Conservation (phyloP, 2,329 filamentous ascomycete species). For the Fusarium marasasianum region DNA sequence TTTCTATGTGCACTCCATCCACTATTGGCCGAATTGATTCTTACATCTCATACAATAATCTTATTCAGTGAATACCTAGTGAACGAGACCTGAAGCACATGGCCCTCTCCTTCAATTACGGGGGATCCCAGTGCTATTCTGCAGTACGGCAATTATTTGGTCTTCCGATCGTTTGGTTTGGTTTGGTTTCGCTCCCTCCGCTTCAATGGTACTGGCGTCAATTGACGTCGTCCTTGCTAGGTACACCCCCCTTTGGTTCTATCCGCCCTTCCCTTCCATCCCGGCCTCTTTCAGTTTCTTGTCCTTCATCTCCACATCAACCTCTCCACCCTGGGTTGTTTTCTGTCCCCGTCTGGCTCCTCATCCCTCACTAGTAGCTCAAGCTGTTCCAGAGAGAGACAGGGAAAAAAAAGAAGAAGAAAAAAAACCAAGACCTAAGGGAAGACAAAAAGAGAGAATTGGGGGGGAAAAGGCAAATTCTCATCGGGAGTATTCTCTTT, state of each 20-base stretch:
- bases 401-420: neutral
- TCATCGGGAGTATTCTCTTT: slow-evolving; percentile 25
- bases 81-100: neutral
- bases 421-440: neutral
- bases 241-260: neutral
- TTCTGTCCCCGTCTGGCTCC: slow-evolving; percentile 28
- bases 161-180: slow-evolving; percentile 33
- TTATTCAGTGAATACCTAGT: neutral
- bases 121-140: neutral
- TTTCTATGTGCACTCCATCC: neutral
- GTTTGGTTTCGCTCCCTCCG: slow-evolving; percentile 34
- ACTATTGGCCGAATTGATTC: neutral
- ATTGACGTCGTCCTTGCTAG: slow-evolving; percentile 31
- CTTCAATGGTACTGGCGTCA: slow-evolving; percentile 5
- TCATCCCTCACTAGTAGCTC: slow-evolving; percentile 21
- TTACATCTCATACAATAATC: neutral
- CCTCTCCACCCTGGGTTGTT: slow-evolving; percentile 27
- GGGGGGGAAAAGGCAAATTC: neutral
- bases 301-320: slow-evolving; percentile 34
- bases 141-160: neutral
- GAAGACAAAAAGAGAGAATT: neutral
- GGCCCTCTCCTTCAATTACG: neutral
- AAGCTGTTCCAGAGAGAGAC: neutral
- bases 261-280: slow-evolving; percentile 15
- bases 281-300: slow-evolving; percentile 17